Evolutionary conservation across 148 eudicot species (phyloP), one percentile per base, ranked within the genome.

Genomic region (Chenopodium formosanum): DNA sequence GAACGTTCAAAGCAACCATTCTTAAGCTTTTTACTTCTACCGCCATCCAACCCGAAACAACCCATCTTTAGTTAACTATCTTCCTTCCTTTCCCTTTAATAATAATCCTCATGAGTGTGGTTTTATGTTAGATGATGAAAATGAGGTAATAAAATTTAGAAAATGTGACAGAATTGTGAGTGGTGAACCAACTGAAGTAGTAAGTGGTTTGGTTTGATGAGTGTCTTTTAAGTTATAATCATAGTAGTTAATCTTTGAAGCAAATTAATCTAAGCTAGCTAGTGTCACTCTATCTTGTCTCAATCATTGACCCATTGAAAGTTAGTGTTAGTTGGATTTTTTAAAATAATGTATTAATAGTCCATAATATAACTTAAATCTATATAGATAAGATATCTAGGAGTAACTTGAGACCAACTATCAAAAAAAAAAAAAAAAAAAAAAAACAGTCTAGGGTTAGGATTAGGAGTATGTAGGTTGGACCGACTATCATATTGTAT

Each of bases 151-250:
- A 67, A 31, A 47, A 63, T 65, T 53, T 73, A 80, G 34, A 32
- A 66, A 22, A 19, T 29, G 9, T 46, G 32, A 64, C 29, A 73
- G 81, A 84, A 66, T 50, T 72, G 0, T 50, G 53, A 50, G 22
- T 58, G 17, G 63, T 81, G 82, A 82, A 78, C 84, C 56, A 66
- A 85, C 6, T 85, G 75, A 23, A 40, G 70, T 20, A 44, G 16
- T 72, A 46, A 65, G 77, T 52, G 68, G 23, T 13, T 85, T 40
- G 50, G 75, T 4, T 46, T 82, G 82, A 67, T 56, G 75, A 85
- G 84, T 85, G 77, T 78, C n/a, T 79, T 58, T 63, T 79, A 85
- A 85, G 87, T 60, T 53, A 72, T 37, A 74, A 85, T 85, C 70
- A 85, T 82, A 64, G 34, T 53, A 66, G 78, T 70, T 73, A 40